These are phyloP conservation scores for Saccharomycopsis selenospora DNA, from an alignment of 805 yeast species.

Conservation along the genomic window DNA sequence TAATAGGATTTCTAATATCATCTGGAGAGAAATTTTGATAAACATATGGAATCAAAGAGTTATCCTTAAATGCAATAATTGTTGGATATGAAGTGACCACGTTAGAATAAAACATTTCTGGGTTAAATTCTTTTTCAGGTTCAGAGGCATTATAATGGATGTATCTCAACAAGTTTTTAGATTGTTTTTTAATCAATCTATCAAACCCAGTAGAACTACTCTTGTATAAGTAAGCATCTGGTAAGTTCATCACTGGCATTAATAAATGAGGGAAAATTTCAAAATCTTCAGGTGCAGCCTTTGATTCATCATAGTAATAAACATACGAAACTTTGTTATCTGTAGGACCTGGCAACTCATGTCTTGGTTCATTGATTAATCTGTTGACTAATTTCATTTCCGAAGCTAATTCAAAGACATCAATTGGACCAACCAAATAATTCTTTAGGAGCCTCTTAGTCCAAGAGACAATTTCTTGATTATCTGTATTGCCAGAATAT, in stretches of 20 bases:
- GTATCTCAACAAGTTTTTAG: conserved; percentile 33
- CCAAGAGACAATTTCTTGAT: conserved; percentile 29
- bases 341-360: conserved; percentile 24
- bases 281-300: conserved; percentile 44
- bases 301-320: conserved; percentile 41
- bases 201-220: conserved; percentile 39
- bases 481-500: conserved; percentile 28
- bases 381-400: conserved; percentile 26
- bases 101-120: conserved; percentile 41
- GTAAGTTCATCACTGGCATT: conserved; percentile 52
- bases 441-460: conserved; percentile 42
- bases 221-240: conserved; percentile 47
- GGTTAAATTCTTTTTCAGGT: conserved; percentile 33
- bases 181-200: conserved; percentile 35
- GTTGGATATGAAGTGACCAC: conserved; percentile 57
- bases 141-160: conserved; percentile 37
- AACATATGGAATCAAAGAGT: conserved; percentile 42
- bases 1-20: conserved; percentile 46
- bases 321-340: conserved; percentile 45
- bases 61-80: conserved; percentile 51
- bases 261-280: conserved; percentile 52
- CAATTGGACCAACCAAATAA: conserved; percentile 33
- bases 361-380: conserved; percentile 27
- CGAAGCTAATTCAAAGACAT: conserved; percentile 20
- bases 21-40: conserved; percentile 58